Evolutionary conservation across 352 stramenopile species (phyloP).

Genomic region (Lagenidium giganteum): DNA sequence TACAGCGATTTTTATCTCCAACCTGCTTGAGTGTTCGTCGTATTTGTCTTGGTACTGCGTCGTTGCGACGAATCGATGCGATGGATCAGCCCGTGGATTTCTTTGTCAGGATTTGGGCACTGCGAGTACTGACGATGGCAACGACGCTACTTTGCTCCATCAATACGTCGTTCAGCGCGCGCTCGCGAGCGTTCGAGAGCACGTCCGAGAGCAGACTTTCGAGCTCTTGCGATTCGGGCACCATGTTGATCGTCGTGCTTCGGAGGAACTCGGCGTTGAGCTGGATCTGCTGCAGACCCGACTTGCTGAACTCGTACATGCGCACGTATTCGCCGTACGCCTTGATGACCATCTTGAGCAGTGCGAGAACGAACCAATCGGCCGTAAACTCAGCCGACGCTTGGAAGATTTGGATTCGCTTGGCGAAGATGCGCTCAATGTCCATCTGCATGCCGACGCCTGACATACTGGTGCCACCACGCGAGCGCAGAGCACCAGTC

Average conservation of each 20-base stretch:
- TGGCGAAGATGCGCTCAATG: conserved; percentile 64
- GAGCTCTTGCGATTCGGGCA: conserved; percentile 41
- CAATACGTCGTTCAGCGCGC: conserved; percentile 37
- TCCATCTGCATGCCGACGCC: conserved; percentile 60
- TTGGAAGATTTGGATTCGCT: conserved; percentile 49
- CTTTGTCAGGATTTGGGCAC: no score
- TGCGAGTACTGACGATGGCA: conserved; percentile 69
- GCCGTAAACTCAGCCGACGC: conserved; percentile 28
- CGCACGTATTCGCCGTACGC: conserved; percentile 50
- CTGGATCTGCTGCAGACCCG: conserved; percentile 61
- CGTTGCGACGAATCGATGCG: no score
- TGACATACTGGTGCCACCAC: conserved; percentile 28
- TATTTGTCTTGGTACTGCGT: no score
- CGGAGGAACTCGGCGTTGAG: conserved; percentile 64
- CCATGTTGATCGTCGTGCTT: conserved; percentile 34
- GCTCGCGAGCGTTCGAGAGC: conserved; percentile 48
- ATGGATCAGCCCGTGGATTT: no score
- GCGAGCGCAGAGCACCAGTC: conserved; percentile 32
- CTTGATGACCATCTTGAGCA: conserved; percentile 67
- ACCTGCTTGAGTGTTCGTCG: no score
- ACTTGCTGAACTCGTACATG: conserved; percentile 41
- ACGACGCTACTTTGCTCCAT: conserved; percentile 71
- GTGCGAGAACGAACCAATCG: conserved; percentile 38
- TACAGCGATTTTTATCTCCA: no score
- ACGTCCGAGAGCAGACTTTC: conserved; percentile 58